A percentile compares a stretch with the other conserved stretches of the same genome.
phyloP scores from a whole-genome alignment of 2,329 filamentous ascomycete genomes.

The Fusarium nematophilum region DNA sequence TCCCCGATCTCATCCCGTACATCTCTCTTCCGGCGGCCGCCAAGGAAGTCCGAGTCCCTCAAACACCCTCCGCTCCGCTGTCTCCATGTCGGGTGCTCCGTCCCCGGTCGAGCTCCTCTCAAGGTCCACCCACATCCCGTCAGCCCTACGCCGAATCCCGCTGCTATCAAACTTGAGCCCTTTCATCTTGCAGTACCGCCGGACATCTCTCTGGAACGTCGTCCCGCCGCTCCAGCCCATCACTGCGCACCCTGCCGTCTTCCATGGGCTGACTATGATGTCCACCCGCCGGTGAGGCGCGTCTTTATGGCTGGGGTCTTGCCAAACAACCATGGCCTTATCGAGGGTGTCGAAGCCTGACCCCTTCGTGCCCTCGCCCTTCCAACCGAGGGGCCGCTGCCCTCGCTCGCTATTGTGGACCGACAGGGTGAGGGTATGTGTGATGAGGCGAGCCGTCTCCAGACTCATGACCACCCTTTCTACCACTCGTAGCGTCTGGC shows the following conservation, averaged over 20 bases:
- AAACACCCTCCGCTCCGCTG: conserved; percentile 86
- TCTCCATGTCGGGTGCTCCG: conserved; percentile 70
- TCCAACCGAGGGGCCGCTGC: conserved; percentile 69
- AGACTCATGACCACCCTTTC: conserved; percentile 76
- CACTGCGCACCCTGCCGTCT: conserved; percentile 87
- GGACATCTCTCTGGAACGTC: conserved; percentile 88
- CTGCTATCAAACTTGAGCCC: conserved; percentile 92
- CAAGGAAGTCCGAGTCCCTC: conserved; percentile 77
- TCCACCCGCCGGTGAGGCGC: conserved; percentile 83
- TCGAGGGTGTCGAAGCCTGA: conserved; percentile 88
- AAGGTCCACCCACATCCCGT: conserved; percentile 78
- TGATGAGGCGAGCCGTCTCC: conserved; percentile 77
- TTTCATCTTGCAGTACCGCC: conserved; percentile 81
- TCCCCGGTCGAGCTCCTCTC: conserved; percentile 60
- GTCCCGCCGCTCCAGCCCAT: conserved; percentile 90
- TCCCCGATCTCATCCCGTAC: conserved; percentile 66
- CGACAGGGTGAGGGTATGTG: conserved; percentile 81
- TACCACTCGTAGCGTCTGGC: conserved; percentile 76
- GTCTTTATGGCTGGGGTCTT: conserved; percentile 51
- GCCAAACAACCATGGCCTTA: conserved; percentile 94
- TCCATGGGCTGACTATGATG: conserved; percentile 91
- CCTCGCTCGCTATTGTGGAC: conserved; percentile 77
- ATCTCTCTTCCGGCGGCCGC: conserved; percentile 74
- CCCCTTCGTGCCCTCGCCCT: conserved; percentile 54
- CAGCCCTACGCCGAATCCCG: conserved; percentile 76